Evolutionary conservation across 2,329 filamentous ascomycete genomes (phyloP), one percentile per base, ranked within the genome.

Genomic region (Xylaria sp.): DNA sequence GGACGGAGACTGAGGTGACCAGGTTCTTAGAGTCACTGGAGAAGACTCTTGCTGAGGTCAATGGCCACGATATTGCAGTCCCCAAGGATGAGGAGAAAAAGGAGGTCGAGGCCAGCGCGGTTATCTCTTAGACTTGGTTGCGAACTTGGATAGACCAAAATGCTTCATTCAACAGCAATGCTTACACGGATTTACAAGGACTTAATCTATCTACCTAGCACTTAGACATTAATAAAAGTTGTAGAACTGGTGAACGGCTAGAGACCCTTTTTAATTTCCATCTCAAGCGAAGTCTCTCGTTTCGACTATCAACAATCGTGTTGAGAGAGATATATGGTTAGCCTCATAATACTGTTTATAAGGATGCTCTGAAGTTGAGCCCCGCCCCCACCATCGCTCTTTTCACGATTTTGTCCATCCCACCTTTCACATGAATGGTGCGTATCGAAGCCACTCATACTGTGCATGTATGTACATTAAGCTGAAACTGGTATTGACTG

Each of bases 1-100:
- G 95, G 15, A 98, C 94, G 0, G 91, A 96, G 76, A 79, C 86
- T 1, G 95, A 99, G 78, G 92, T 96, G 8, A 89, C 89, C 25
- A 84, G 89, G 62, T 92, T 98, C 73, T 75, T 99, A 70, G 79
- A 80, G 19, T 89, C 94, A 69, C 77, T 97, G 21, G 80, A 79
- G 68, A 78, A 75, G 58, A 78, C 78, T 1, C 70, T 87, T 58
- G 76, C 70, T 1, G 81, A 85, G 68, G 78, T 86, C 9, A 73
- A 79, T 15, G 78, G 76, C 0, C 54, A 66, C 21, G 61, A 63
- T 28, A 60, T 43, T 5, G 35, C 46, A 25, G 59, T 66, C 23
- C 67, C 67, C 50, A 64, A 58, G 19, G 72, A 77, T 25, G 77
- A 80, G 67, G 77, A 76, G 51, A 72, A 70, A 61, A 78, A 69